Base-by-base conservation (phyloP, 2,329 filamentous ascomycete genomes). In the Pyricularia pennisetigena region DNA sequence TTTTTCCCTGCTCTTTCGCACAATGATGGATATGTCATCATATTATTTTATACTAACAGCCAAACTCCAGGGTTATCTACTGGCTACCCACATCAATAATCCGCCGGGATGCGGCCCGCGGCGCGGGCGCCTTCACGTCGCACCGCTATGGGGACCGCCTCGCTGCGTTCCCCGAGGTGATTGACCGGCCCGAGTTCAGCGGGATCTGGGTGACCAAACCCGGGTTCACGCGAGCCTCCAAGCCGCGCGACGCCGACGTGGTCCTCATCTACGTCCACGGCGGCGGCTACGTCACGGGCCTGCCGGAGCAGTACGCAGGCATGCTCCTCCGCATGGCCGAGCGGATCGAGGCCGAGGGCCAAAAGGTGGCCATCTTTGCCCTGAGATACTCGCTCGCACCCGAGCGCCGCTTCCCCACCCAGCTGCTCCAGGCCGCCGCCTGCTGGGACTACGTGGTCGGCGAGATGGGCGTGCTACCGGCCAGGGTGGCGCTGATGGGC, bases 181-280 rank as follows among this genome's bases (percentile, higher is more conserved):
- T 61, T 8, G 57, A 61, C 57, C 57, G 57, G 9, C 57, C 16
- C 16, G 57, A 61, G 23, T 61, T 59, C 32, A 66, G 35, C 24
- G 65, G 65, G 9, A 66, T 66, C 35, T 66, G 65, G 65, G 32
- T 66, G 65, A 54, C 65, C 12, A 66, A 49, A 10, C 65, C 65
- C 2, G 65, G 65, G 20, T 66, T 66, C 57, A 61, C 57, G 57
- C 57, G 57, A 12, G 57, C n/a, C 4, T 24, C 57, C 23, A 61
- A 61, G 23, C 57, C 57, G 57, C 57, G 57, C 23, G 57, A 61
- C 14, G 57, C 57, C 57, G 57, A 61, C 57, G 57, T 61, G 29
- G 64, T 65, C 30, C 14, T 65, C 0, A 26, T 65, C 16, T 65
- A 49, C 30, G 41, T 65, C 20, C 64, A 65, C 32, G 64, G 64